A percentile compares a stretch with the other conserved stretches of the same genome.
These are phyloP conservation scores for Helenozyma baotianmanensis DNA, from an alignment of 805 yeast genomes.

Conservation along the genomic window DNA sequence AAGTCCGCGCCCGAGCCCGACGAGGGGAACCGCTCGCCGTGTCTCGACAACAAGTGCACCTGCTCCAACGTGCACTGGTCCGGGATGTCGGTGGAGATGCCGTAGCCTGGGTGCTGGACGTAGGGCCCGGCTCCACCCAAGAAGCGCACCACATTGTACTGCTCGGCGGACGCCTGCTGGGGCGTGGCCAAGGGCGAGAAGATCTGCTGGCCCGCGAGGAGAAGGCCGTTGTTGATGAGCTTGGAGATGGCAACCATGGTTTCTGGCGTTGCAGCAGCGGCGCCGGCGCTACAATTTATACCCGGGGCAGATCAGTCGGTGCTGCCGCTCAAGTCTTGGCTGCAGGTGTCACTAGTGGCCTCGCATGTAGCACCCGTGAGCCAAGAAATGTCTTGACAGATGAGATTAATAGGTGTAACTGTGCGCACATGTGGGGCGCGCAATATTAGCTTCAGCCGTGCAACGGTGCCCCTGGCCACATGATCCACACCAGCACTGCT, in stretches of 20 bases:
- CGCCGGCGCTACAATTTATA: too few species aligned
- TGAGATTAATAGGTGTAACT: too few species aligned
- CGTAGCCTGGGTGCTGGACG: constrained; percentile 44
- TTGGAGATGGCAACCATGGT: constrained; percentile 27
- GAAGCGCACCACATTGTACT: constrained; percentile 43
- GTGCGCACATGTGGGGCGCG: too few species aligned
- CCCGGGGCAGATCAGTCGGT: too few species aligned
- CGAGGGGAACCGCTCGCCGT: constrained; percentile 67
- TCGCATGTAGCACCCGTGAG: too few species aligned
- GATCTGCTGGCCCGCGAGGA: constrained; percentile 19
- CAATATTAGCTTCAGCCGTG: too few species aligned
- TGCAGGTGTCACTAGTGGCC: too few species aligned
- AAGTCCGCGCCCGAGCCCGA: constrained; percentile 20
- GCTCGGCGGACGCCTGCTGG: constrained; percentile 34
- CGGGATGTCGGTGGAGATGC: constrained; percentile 44
- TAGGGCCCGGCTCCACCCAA: constrained; percentile 55
- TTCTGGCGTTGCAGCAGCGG: too few species aligned
- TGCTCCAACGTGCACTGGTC: constrained; percentile 52
- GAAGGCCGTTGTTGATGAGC: constrained; percentile 21
- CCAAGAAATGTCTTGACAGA: too few species aligned
- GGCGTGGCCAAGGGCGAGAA: constrained; percentile 30
- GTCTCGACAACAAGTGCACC: constrained; percentile 66
- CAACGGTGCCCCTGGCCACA: too few species aligned
- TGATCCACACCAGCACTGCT: too few species aligned
- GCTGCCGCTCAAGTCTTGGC: too few species aligned